Conservation (phyloP, 225 moss, liverwort and hornwort species). For the Polytrichum formosum region DNA sequence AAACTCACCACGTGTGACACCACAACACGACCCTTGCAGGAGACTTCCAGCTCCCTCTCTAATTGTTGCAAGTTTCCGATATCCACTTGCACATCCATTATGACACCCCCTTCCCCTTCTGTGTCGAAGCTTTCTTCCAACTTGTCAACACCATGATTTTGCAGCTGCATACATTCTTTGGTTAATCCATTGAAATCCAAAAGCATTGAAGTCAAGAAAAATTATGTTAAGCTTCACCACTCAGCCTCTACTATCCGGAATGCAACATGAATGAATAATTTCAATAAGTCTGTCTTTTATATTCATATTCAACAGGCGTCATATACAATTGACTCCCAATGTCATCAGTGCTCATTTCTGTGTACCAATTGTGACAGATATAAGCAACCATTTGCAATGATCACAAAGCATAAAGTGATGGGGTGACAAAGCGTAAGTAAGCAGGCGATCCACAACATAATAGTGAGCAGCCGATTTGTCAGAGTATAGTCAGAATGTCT, state of each 20-base stretch:
- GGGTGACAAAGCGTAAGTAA: too few relatives aligned
- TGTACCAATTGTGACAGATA: not conserved
- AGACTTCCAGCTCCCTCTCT: slow-evolving; percentile 36
- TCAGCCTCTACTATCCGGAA: not conserved
- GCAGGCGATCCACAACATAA: too few relatives aligned
- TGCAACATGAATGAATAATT: not conserved
- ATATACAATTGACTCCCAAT: not conserved
- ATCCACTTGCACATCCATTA: slow-evolving; percentile 44
- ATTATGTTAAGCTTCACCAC: too few relatives aligned
- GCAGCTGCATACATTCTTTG: slow-evolving; percentile 31
- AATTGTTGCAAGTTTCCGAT: slow-evolving; percentile 28
- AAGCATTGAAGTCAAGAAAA: too few relatives aligned
- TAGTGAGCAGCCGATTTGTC: too few relatives aligned
- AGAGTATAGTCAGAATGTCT: too few relatives aligned
- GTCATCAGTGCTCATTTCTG: not conserved
- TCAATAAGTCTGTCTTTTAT: too few relatives aligned
- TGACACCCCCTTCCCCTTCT: slow-evolving; percentile 53
- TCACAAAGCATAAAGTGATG: too few relatives aligned
- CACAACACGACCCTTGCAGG: slow-evolving; percentile 45
- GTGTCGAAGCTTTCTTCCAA: slow-evolving; percentile 45
- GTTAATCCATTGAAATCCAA: too few relatives aligned
- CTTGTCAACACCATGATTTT: slow-evolving; percentile 46
- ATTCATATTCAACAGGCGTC: not conserved
- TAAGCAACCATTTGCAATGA: not conserved
- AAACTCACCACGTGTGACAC: slow-evolving; percentile 34